Evolutionary conservation across 768 basidiomycete species (phyloP), one percentile per base, ranked within the genome.

Genomic region (Amyloporia xantha): DNA sequence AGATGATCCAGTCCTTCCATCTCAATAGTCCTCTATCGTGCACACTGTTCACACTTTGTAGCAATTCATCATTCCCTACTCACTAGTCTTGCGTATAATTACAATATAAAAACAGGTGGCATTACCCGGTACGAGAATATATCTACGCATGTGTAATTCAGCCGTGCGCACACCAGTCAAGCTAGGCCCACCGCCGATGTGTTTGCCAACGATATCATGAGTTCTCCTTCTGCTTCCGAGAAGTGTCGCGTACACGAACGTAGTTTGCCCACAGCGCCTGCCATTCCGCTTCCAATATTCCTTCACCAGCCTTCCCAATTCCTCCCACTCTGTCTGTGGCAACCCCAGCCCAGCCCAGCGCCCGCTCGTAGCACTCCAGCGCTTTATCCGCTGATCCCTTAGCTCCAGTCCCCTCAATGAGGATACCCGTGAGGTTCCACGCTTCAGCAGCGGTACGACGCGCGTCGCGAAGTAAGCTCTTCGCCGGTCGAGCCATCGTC

Each of bases 391-490:
- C 54, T 38, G 66, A 59, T 6, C 61, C 62, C 5, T 54, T 43
- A 48, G 63, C 60, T n/a, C 53, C 54, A 23, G 50, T 48, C 40
- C 63, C 52, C 56, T 87, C 83, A n/a, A 72, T 70, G 6, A 90
- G 66, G 35, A 86, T 67, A 11, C 87, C 87, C 62, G 82, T 70
- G 52, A 89, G 66, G 59, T 79, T 83, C 84, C 85, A 89, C 4
- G 85, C 78, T 63, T 87, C 82, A 0, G 82, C 81, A 13, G 85
- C 81, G 23, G 83, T 79, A 39, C 84, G 71, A 13, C 82, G 75
- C 15, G 87, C 76, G 59, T 89, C 84, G 24, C 82, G 78, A 46
- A 89, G 71, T 13, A 89, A 66, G 44, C 69, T 70, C 38, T 59
- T 64, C 23, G 87, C 84, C 5, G 78, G 76, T 47, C 69, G 73